Base-by-base conservation (phyloP, 2,329 filamentous ascomycete species). In the Pyrenophora seminiperda region DNA sequence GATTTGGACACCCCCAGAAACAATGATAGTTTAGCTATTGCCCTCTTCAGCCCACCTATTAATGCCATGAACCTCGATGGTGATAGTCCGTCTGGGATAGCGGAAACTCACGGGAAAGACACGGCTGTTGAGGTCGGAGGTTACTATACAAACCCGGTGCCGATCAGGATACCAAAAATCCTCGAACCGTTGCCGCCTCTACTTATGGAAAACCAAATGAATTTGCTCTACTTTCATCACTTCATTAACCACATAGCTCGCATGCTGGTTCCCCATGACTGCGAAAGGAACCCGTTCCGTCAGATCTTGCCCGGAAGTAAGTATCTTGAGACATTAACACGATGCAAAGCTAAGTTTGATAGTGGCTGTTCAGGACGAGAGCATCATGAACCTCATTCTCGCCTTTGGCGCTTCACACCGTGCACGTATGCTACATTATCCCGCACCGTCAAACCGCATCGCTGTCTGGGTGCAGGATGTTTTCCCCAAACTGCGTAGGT, bases 351-450 rank as follows among this genome's bases (percentile, higher is more conserved):
- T 63, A 70, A 50, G 67, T 69, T 42, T 57, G 61, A 3, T 3
- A 71, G 85, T 90, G 83, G 87, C 87, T 17, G 77, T 89, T 18
- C 79, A 79, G 50, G 85, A 89, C 59, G 81, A 84, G 42, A 87
- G 91, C 62, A 80, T 95, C 1, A 79, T 95, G 43, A 89, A 89
- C 58, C 77, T 95, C 24, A 77, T 94, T 39, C 79, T 95, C 18
- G 87, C 90, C 15, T 95, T 91, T 70, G 91, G 89, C 61, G 90
- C 90, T n/a, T 90, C 86, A 20, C 90, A 95, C 68, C 83, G 90
- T 47, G 88, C 90, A 7, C 83, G 87, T 36, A 81, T 93, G 24
- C 77, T 94, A 15, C 81, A 83, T 24, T 88, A 93, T 55, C 81
- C 82, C 0, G 89, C 93, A 67, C 90, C 90, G 5, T 82, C 81